A percentile compares a stretch with the other conserved stretches of the same genome.
These are phyloP conservation scores for Daldinia sp. DNA, from an alignment of 2,329 filamentous ascomycete genomes.

Conservation along the genomic window DNA sequence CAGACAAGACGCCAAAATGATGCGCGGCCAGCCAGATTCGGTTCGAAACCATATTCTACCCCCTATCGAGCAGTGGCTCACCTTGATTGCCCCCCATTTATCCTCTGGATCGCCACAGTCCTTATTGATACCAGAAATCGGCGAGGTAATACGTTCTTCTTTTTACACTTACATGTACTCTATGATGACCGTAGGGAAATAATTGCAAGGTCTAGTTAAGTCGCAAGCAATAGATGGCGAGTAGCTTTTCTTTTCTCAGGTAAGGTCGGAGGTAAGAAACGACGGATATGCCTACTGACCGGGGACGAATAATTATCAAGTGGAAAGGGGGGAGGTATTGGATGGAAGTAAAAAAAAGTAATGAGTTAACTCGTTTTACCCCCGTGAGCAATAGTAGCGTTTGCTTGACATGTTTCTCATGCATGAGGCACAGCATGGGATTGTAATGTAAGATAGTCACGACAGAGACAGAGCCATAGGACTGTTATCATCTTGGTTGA, in stretches of 20 bases:
- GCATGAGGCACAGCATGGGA: conserved; percentile 8
- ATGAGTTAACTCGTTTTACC: conserved; percentile 9
- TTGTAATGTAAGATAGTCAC: conserved; percentile 29
- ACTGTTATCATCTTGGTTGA: not conserved
- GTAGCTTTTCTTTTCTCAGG: conserved; percentile 46
- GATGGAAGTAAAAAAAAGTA: conserved; percentile 10
- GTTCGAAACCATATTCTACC: not conserved
- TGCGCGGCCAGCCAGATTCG: not conserved
- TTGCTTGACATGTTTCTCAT: not conserved
- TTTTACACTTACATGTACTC: conserved; percentile 40
- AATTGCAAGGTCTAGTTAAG: conserved; percentile 31
- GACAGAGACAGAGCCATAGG: not conserved
- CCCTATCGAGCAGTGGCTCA: not conserved
- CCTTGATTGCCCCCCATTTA: conserved; percentile 9
- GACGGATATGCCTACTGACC: conserved; percentile 46
- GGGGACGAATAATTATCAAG: conserved; percentile 11
- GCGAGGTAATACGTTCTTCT: conserved; percentile 43
- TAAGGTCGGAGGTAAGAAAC: conserved; percentile 65
- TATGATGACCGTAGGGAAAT: conserved; percentile 37
- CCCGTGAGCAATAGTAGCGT: conserved; percentile 13
- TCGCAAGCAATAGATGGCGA: conserved; percentile 41
- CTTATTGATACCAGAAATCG: conserved; percentile 33
- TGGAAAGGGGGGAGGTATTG: not conserved
- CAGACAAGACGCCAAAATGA: conserved; percentile 1
- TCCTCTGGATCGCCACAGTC: conserved; percentile 4